These are phyloP conservation scores for Kwoniella dejecticola DNA, from an alignment of 768 basidiomycete genomes.

Conservation along the genomic window DNA sequence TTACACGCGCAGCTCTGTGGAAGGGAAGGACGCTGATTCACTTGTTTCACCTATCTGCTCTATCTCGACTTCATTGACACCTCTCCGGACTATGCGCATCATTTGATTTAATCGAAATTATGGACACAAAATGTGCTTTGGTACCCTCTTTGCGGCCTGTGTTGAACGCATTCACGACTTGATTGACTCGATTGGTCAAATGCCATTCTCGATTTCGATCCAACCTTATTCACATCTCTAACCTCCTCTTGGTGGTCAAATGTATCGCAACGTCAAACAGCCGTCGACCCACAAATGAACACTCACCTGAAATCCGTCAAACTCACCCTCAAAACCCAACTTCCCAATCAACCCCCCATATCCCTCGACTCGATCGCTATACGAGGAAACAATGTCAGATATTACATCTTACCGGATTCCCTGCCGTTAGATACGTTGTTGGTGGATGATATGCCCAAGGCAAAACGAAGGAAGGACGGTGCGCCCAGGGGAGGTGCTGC, in stretches of 20 bases:
- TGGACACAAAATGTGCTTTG: too few relatives aligned
- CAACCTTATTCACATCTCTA: not conserved
- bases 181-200: not conserved
- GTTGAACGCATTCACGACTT: too few relatives aligned
- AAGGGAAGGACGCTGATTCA: not conserved
- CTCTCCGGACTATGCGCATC: too few relatives aligned
- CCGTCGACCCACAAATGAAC: conserved; percentile 99
- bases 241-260: not conserved
- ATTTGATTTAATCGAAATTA: too few relatives aligned
- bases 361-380: conserved; percentile 89
- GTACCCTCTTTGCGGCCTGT: too few relatives aligned
- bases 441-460: conserved; percentile 96
- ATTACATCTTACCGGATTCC: conserved; percentile 96
- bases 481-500: conserved; percentile 64
- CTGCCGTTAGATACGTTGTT: conserved; percentile 93
- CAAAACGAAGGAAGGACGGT: conserved; percentile 85
- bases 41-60: too few relatives aligned
- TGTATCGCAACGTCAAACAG: conserved; percentile 65
- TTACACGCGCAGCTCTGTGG: too few relatives aligned
- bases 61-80: too few relatives aligned
- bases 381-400: conserved; percentile 93
- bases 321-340: conserved; percentile 77
- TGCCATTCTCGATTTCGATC: not conserved
- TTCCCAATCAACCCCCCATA: conserved; percentile 59
- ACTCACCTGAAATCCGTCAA: conserved; percentile 97